Evolutionary conservation across 768 basidiomycete species (phyloP).

Genomic region (Suillus decipiens): DNA sequence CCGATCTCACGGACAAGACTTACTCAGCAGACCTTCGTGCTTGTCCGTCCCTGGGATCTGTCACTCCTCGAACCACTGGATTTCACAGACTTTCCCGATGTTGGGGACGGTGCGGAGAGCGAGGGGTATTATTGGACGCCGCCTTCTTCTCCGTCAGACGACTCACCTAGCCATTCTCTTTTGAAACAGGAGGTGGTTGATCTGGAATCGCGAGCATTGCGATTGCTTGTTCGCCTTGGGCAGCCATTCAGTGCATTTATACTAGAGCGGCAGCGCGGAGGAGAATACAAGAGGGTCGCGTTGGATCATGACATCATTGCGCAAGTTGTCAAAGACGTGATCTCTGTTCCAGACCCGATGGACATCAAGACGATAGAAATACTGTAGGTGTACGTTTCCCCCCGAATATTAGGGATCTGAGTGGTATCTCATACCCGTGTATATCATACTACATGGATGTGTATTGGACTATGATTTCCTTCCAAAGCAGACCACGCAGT

Average conservation of each 20-base stretch:
- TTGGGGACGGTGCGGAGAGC: no score
- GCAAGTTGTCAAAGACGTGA: background rate
- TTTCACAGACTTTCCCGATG: no score
- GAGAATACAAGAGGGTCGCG: background rate
- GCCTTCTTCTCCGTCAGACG: background rate
- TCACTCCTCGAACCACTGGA: background rate
- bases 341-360: background rate
- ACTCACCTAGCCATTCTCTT: background rate
- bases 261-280: background rate
- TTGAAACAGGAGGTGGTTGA: no score
- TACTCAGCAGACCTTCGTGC: background rate
- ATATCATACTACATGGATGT: no score
- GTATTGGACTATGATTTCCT: no score
- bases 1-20: background rate
- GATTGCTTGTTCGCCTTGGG: background rate
- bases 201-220: background rate
- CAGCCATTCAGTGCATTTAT: background rate
- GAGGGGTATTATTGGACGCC: no score
- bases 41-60: background rate
- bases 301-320: background rate
- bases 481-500: no score
- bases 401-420: no score
- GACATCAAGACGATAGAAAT: background rate
- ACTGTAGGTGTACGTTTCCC: background rate
- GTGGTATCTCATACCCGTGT: no score